These are phyloP conservation scores for Mallotus repandus DNA, from an alignment of 441 rosid species.

Conservation along the genomic window DNA sequence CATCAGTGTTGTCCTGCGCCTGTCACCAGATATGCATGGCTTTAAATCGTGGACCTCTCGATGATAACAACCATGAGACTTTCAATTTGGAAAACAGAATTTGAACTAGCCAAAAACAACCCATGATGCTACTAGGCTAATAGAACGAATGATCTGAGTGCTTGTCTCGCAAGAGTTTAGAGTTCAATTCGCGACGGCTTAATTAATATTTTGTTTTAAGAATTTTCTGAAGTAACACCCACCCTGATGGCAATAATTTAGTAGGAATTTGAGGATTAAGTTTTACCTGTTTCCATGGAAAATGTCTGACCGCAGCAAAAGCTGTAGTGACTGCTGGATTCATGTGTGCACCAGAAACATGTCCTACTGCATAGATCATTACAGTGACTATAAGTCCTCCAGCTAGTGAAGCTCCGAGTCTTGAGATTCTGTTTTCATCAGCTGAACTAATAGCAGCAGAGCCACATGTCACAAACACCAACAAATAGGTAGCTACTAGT, in stretches of 20 bases:
- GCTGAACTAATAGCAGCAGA: slow-evolving; percentile 39
- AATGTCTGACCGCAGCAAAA: slow-evolving; percentile 43
- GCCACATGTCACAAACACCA: slow-evolving; percentile 63
- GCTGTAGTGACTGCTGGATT: slow-evolving; percentile 67
- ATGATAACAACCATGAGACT: neutral
- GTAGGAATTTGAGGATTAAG: neutral
- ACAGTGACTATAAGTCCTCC: slow-evolving; percentile 65
- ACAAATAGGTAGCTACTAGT: slow-evolving; percentile 49
- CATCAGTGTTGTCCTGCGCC: neutral
- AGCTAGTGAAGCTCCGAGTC: slow-evolving; percentile 50
- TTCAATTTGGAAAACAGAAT: neutral
- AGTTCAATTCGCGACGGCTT: too few relatives aligned
- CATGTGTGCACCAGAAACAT: slow-evolving; percentile 74
- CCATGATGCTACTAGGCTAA: too few relatives aligned
- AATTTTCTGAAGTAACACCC: too few relatives aligned
- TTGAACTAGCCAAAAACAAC: neutral
- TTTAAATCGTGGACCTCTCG: neutral
- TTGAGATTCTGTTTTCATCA: slow-evolving; percentile 41
- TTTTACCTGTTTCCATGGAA: slow-evolving; percentile 52
- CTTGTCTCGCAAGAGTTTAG: too few relatives aligned
- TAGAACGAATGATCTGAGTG: too few relatives aligned
- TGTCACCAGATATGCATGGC: slow-evolving; percentile 11
- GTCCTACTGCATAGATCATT: slow-evolving; percentile 70
- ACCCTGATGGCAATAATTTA: too few relatives aligned
- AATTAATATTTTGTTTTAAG: too few relatives aligned